These are phyloP conservation scores for Diaporthe vexans DNA, from an alignment of 2,329 filamentous ascomycete genomes.

Conservation along the genomic window DNA sequence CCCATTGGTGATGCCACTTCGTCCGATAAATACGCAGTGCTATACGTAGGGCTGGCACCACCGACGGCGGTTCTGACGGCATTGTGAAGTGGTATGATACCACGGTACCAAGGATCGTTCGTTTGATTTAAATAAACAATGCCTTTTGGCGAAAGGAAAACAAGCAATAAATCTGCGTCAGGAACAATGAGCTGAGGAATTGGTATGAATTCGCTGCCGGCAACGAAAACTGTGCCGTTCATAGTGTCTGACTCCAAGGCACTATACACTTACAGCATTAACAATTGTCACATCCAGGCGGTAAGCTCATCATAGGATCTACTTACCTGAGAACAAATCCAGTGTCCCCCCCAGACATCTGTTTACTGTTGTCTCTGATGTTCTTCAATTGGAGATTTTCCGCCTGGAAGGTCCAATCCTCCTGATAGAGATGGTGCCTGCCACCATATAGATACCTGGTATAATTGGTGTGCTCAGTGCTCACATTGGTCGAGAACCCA, in stretches of 20 bases:
- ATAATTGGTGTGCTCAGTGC: not conserved
- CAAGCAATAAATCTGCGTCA: not conserved
- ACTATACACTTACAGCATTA: not conserved
- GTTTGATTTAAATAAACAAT: not conserved
- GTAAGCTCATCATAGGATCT: no score
- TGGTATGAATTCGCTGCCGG: rapidly evolving
- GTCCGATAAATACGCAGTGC: not conserved
- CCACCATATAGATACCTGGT: no score
- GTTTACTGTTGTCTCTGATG: no score
- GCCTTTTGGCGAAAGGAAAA: not conserved
- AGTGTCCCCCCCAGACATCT: no score
- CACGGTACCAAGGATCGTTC: not conserved
- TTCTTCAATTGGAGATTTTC: no score
- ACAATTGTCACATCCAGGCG: no score
- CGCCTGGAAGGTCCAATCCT: no score
- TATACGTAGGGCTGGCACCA: no score
- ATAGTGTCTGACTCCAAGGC: rapidly evolving
- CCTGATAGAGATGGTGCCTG: no score
- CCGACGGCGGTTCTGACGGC: no score
- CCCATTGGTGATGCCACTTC: conserved; percentile 4
- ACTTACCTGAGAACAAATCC: no score
- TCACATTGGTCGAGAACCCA: not conserved
- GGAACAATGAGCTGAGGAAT: not conserved
- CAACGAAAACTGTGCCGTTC: rapidly evolving
- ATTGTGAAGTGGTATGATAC: not conserved